phyloP scores from a whole-genome alignment of 257 asterid species.

The Solanum lignicaule region DNA sequence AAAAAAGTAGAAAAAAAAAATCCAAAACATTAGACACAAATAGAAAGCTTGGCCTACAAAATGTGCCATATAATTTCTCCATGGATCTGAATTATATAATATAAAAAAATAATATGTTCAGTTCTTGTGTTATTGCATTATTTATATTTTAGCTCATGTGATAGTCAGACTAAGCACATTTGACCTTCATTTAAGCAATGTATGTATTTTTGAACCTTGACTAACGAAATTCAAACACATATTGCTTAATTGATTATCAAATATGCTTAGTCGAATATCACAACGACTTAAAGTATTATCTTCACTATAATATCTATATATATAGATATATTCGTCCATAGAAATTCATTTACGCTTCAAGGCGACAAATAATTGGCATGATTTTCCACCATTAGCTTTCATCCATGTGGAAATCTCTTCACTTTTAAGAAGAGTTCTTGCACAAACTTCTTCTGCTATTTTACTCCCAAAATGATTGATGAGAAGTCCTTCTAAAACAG shows the following conservation, averaged over 20 bases:
- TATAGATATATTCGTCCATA: not conserved
- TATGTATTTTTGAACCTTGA: too few species aligned
- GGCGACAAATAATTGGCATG: slow-evolving; percentile 9
- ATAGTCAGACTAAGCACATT: not conserved
- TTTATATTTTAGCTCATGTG: rapidly evolving
- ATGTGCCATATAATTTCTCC: not conserved
- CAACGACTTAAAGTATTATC: too few species aligned
- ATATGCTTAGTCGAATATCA: too few species aligned
- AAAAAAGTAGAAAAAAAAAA: too few species aligned
- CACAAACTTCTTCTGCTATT: slow-evolving; percentile 3
- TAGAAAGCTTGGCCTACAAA: too few species aligned
- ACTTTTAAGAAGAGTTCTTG: not conserved
- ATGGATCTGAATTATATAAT: too few species aligned
- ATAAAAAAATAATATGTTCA: not conserved
- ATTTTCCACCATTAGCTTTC: not conserved
- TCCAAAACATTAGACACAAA: too few species aligned
- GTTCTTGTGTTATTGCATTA: not conserved
- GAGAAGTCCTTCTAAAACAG: slow-evolving; percentile 6
- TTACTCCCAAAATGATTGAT: slow-evolving; percentile 10
- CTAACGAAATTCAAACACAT: rapidly evolving
- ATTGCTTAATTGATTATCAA: not conserved
- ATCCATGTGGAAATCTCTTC: not conserved
- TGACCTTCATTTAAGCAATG: not conserved
- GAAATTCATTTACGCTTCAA: slow-evolving; percentile 9
- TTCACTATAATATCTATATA: too few species aligned